Evolutionary conservation across 768 basidiomycete species (phyloP).

Genomic region (Mycena amicta): DNA sequence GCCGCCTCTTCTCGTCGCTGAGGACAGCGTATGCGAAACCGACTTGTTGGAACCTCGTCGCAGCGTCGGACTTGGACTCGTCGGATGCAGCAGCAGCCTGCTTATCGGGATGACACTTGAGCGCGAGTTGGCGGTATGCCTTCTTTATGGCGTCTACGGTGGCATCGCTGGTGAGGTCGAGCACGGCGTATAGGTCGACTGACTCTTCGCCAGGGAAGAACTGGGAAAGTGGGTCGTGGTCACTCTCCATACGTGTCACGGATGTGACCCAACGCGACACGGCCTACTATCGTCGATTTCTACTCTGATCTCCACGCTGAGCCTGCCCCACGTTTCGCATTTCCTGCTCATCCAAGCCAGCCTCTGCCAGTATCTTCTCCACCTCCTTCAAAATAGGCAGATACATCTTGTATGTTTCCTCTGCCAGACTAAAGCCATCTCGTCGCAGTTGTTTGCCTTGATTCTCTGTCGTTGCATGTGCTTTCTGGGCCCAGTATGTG

Average conservation of each 20-base stretch:
- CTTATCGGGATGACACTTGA: constrained; percentile 90
- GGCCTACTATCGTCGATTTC: constrained; percentile 48
- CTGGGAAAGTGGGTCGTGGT: constrained; percentile 66
- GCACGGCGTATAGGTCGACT: constrained; percentile 79
- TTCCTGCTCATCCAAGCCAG: constrained; percentile 84
- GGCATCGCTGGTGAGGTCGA: constrained; percentile 57
- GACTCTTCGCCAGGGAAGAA: constrained; percentile 77
- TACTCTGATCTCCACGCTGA: constrained; percentile 48
- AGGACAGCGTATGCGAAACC: constrained; percentile 94
- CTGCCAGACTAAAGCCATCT: constrained; percentile 77
- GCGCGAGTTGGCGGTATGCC: constrained; percentile 82
- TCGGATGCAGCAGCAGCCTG: constrained; percentile 64
- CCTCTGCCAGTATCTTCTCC: constrained; percentile 80
- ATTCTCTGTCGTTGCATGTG: constrained; percentile 57
- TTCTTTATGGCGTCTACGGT: constrained; percentile 73
- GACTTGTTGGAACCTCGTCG: constrained; percentile 86
- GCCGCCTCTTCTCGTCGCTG: constrained; percentile 72
- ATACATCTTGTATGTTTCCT: constrained; percentile 76
- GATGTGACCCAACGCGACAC: background rate
- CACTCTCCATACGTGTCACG: constrained; percentile 56
- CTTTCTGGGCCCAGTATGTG: constrained; percentile 81
- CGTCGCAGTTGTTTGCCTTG: constrained; percentile 78
- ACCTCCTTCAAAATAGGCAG: constrained; percentile 83
- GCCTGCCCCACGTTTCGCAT: constrained; percentile 59
- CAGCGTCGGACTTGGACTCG: constrained; percentile 64